These are phyloP conservation scores for Amaranthus tricolor DNA, from an alignment of 179 eudicot species.

Conservation along the genomic window DNA sequence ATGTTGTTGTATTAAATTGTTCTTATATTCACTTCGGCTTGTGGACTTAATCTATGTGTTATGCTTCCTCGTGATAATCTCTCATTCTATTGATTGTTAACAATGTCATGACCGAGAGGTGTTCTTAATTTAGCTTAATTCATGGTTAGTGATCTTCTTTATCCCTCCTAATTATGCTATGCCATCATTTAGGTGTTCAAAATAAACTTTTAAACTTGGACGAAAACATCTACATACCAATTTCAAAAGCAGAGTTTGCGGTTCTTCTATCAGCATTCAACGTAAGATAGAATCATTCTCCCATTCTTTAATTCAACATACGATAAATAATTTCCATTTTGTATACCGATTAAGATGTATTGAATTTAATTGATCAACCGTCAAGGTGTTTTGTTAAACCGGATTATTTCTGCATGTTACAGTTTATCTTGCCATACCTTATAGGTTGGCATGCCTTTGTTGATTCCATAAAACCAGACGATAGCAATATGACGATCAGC, in stretches of 20 bases:
- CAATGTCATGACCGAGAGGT: too few relatives aligned
- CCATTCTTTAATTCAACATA: neutral
- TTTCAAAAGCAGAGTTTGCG: slow-evolving; percentile 84
- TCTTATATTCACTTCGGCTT: too few relatives aligned
- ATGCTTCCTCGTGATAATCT: too few relatives aligned
- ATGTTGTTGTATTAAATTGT: too few relatives aligned
- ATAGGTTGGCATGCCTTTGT: slow-evolving; percentile 86
- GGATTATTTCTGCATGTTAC: slow-evolving; percentile 27
- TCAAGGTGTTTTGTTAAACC: neutral
- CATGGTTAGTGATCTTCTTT: neutral
- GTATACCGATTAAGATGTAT: neutral
- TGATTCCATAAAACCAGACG: slow-evolving; percentile 58
- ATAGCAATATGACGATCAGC: slow-evolving; percentile 41
- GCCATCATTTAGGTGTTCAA: slow-evolving; percentile 59
- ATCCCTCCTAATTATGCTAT: slow-evolving; percentile 8
- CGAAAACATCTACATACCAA: slow-evolving; percentile 79
- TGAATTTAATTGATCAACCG: neutral
- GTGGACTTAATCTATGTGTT: too few relatives aligned
- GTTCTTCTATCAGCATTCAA: slow-evolving; percentile 79
- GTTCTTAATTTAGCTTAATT: too few relatives aligned
- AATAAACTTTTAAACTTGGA: slow-evolving; percentile 83
- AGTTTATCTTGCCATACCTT: slow-evolving; percentile 84
- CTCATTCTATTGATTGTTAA: too few relatives aligned
- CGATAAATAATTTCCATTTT: neutral
- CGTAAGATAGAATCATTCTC: slow-evolving; percentile 39